A percentile compares a stretch with the other conserved stretches of the same genome.
Conservation (phyloP, 176 grass and related monocot species). For the Triticum turgidum region DNA sequence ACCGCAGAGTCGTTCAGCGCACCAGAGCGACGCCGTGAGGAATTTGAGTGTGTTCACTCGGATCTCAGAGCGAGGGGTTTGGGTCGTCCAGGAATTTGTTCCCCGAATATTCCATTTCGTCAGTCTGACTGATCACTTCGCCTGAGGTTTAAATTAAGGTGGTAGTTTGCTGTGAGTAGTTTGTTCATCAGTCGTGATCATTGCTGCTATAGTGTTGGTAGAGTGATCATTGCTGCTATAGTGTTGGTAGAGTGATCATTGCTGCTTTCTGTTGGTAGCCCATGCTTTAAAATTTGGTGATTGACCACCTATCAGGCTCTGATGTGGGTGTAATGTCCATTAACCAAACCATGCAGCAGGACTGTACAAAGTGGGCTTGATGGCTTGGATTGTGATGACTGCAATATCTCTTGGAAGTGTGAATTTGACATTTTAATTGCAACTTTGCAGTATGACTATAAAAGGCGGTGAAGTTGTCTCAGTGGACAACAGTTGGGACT, state of each 20-base stretch:
- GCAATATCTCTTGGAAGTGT: not conserved
- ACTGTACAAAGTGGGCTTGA: not conserved
- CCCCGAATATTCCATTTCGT: conserved; percentile 4
- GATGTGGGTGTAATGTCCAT: not conserved
- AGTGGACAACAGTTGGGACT: not conserved
- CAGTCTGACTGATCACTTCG: not conserved
- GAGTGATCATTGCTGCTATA: not conserved
- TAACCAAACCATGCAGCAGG: not conserved
- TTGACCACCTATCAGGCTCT: not conserved
- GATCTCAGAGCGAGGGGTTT: conserved; percentile 8
- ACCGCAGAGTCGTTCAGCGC: not conserved
- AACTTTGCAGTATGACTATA: not conserved
- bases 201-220: not conserved
- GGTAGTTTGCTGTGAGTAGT: not conserved
- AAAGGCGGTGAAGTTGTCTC: not conserved
- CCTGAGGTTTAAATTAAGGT: not conserved
- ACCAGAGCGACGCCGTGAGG: not conserved
- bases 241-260: not conserved
- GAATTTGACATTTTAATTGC: not conserved
- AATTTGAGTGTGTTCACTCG: not conserved
- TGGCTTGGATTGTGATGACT: not conserved
- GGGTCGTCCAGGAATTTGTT: not conserved
- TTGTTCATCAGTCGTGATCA: conserved; percentile 6
- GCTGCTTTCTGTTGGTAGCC: not conserved
- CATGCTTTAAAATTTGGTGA: not conserved